Percentiles rank a stretch among this genome's conserved stretches.
Conservation (phyloP, 1,284 basidiomycete genomes). For the Vanrija humicola region DNA sequence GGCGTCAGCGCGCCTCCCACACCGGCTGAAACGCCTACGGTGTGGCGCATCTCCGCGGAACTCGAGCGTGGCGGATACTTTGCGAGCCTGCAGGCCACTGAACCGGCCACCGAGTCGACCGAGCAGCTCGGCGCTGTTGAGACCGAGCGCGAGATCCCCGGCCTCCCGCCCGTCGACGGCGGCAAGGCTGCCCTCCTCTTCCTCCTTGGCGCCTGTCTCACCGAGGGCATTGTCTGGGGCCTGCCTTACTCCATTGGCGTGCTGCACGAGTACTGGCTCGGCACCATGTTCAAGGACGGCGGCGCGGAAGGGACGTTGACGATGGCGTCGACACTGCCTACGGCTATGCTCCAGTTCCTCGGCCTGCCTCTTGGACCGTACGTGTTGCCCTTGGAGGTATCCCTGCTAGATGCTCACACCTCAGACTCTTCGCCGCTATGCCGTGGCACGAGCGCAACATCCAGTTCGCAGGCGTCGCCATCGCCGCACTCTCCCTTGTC, state of each 20-base stretch:
- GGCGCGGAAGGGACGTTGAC: slow-evolving; percentile 18
- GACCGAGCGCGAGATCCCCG: neutral
- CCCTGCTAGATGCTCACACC: neutral
- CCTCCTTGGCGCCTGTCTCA: slow-evolving; percentile 33
- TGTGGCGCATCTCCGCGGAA: too few species aligned
- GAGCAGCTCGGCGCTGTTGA: neutral
- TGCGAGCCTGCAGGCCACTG: too few species aligned
- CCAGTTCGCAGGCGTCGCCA: slow-evolving; percentile 8
- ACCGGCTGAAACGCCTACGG: too few species aligned
- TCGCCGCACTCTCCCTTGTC: slow-evolving; percentile 8
- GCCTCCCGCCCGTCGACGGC: slow-evolving; percentile 37
- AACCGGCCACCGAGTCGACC: too few species aligned
- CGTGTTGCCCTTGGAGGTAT: slow-evolving; percentile 20
- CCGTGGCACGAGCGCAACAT: slow-evolving; percentile 16
- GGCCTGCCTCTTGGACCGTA: slow-evolving; percentile 13
- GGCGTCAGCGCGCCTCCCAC: too few species aligned
- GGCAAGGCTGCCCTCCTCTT: slow-evolving; percentile 42
- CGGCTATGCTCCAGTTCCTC: slow-evolving; percentile 43
- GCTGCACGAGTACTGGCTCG: slow-evolving; percentile 41
- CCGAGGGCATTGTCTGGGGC: slow-evolving; percentile 42
- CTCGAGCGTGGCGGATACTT: too few species aligned
- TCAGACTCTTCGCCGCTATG: slow-evolving; percentile 7
- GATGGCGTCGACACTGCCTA: slow-evolving; percentile 42
- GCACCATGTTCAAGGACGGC: slow-evolving; percentile 27
- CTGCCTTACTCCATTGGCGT: slow-evolving; percentile 42